Percentiles rank a stretch among this genome's conserved stretches.
phyloP scores from a whole-genome alignment of 176 grass and related monocot genomes.

The Oryza brachyantha region DNA sequence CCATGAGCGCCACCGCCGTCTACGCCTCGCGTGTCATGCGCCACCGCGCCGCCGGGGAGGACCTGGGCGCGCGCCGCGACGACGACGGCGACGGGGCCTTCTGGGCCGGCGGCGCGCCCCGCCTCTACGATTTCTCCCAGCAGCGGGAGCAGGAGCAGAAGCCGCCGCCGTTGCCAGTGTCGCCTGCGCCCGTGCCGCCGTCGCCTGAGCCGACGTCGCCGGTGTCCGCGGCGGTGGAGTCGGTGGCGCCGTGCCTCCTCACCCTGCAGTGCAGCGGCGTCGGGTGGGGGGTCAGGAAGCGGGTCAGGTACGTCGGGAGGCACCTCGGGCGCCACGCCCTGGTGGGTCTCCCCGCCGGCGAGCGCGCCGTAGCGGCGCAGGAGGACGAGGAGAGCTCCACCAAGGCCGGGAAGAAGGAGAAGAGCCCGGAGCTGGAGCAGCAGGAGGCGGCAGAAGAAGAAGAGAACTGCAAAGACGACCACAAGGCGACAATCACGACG shows the following conservation, averaged over 20 bases:
- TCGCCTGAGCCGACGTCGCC: not conserved
- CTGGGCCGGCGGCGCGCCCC: constrained; percentile 45
- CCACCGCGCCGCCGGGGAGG: constrained; percentile 20
- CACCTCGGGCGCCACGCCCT: not conserved
- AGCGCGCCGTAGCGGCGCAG: not conserved
- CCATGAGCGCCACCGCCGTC: constrained; percentile 29
- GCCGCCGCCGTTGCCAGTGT: not conserved
- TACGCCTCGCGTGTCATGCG: constrained; percentile 45
- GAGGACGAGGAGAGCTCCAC: constrained; percentile 3
- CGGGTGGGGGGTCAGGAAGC: constrained; percentile 54
- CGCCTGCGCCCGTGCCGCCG: not conserved
- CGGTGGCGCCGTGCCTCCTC: constrained; percentile 14
- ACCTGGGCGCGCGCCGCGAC: not conserved
- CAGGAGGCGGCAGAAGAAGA: not conserved
- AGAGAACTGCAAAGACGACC: not conserved
- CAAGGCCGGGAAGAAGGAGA: constrained; percentile 3
- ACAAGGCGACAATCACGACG: not conserved
- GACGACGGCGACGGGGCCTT: constrained; percentile 41
- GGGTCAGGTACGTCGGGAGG: constrained; percentile 36
- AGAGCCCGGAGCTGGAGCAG: not conserved
- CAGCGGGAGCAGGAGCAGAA: not conserved
- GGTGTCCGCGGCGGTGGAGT: not conserved
- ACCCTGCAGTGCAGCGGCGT: constrained; percentile 36
- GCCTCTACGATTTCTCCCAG: constrained; percentile 38
- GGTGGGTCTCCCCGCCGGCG: no score